These are phyloP conservation scores for Malassezia sp. DNA, from an alignment of 1,284 basidiomycete species.

Conservation along the genomic window DNA sequence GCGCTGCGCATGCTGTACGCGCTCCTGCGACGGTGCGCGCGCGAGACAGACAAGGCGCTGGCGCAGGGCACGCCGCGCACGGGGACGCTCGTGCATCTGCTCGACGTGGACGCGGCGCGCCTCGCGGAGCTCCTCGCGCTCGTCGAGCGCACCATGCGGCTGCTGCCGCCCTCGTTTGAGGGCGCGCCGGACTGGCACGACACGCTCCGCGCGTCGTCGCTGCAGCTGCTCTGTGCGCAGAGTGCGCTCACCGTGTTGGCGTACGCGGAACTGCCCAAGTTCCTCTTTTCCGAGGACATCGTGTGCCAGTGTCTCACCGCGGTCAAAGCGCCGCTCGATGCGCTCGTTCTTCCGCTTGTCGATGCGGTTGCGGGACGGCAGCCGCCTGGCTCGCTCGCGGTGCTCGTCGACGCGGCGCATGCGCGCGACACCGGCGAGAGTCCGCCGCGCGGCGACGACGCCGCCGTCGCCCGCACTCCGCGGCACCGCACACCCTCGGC, in stretches of 20 bases:
- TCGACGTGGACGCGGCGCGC: constrained; percentile 13
- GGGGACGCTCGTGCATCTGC: background rate
- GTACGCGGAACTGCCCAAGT: constrained; percentile 63
- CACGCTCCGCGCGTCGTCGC: constrained; percentile 47
- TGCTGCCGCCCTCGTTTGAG: too few species aligned
- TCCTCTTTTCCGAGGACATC: constrained; percentile 76
- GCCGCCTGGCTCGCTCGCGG: constrained; percentile 17
- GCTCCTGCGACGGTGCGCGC: constrained; percentile 6
- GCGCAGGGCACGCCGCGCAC: background rate
- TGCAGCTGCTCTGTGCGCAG: constrained; percentile 61
- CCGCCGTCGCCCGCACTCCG: too few species aligned
- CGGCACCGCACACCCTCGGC: too few species aligned
- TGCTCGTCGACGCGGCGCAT: constrained; percentile 17
- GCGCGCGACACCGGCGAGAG: background rate
- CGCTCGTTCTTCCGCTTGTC: constrained; percentile 73
- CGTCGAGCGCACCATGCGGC: constrained; percentile 22
- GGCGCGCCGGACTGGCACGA: too few species aligned
- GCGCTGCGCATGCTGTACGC: constrained; percentile 1
- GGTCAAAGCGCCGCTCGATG: constrained; percentile 67
- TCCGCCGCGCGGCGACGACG: background rate
- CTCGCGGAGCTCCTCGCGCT: constrained; percentile 21
- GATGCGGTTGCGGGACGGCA: constrained; percentile 52
- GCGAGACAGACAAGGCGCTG: constrained; percentile 4
- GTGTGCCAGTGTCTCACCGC: constrained; percentile 64
- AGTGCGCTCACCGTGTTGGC: constrained; percentile 66